Base-by-base conservation (phyloP, 352 stramenopile genomes). In the Globisporangium iwayamae region DNA sequence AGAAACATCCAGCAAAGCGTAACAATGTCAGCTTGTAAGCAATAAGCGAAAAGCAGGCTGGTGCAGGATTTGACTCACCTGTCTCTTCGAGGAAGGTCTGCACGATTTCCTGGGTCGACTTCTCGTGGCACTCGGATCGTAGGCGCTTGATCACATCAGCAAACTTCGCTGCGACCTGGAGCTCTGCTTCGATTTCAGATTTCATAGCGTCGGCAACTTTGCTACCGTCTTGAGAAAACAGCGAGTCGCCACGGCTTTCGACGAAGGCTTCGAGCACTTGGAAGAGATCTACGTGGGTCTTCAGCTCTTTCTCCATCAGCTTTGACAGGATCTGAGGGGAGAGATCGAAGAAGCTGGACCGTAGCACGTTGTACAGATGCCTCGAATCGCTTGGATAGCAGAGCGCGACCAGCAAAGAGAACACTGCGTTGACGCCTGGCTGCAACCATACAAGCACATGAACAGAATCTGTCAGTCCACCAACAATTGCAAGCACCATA, bases 321-420 rank as follows among this genome's bases (percentile, higher is more conserved):
- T 68, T 69, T 4, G 82, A 90, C 2, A 93, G 60, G 10, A 90
- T 47, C 25, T 79, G 64, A 2, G 80, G 61, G 16, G 85, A 74
- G n/a, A 93, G 81, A 20, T 54, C 63, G 54, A 91, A 78, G 52
- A 70, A 86, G 10, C 81, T 72, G 13, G 85, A 93, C 3, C 85
- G 81, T 22, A 93, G 66, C 7, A 93, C 73, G 47, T 91, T 91
- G 71, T 93, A 93, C 10, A 93, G 57, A 53, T 91, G 78, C 10
- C 79, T 79, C 10, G 85, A 88, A 55, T 93, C 82, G 43, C 73
- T 90, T 1, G 85, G 82, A 43, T 68, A 86, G 60, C 73, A 81
- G 10, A 93, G 73, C 11, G 80, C 79, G 36, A 86, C 81, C 25
- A 93, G 65, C 32, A 93, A 62, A 41, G 85, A 91, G 46, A 83